A percentile compares a stretch with the other conserved stretches of the same genome.
Evolutionary conservation across 352 stramenopile genomes (phyloP).

Genomic region (Globisporangium perplexum): DNA sequence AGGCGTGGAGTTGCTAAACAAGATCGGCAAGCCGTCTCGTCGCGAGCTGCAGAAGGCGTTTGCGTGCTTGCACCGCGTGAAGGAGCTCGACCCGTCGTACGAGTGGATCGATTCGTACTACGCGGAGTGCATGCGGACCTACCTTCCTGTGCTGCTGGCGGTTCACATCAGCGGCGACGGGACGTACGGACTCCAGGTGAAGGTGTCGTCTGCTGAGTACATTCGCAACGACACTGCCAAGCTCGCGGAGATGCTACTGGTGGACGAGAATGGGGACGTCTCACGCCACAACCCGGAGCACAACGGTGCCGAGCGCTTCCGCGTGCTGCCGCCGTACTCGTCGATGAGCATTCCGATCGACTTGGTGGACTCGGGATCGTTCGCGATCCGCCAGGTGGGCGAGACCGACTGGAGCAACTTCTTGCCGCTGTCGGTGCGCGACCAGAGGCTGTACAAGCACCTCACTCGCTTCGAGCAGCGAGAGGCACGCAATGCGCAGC

Average conservation of each 20-base stretch:
- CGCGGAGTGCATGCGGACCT: constrained; percentile 50
- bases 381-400: constrained; percentile 79
- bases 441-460: constrained; percentile 71
- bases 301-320: constrained; percentile 42
- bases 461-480: constrained; percentile 68
- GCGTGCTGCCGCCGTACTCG: constrained; percentile 39
- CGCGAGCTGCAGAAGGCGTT: constrained; percentile 69
- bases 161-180: constrained; percentile 69
- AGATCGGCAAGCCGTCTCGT: constrained; percentile 44
- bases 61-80: constrained; percentile 66
- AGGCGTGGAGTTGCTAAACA: constrained; percentile 60
- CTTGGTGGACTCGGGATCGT: constrained; percentile 60
- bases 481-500: constrained; percentile 55
- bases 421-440: constrained; percentile 55
- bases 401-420: constrained; percentile 85
- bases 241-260: constrained; percentile 63
- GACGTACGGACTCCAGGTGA: constrained; percentile 73
- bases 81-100: constrained; percentile 61
- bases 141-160: constrained; percentile 64
- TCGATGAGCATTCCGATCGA: constrained; percentile 69
- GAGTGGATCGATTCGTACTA: constrained; percentile 87
- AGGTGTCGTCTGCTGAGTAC: constrained; percentile 55
- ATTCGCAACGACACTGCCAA: constrained; percentile 82
- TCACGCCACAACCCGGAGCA: constrained; percentile 48
- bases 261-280: constrained; percentile 41